Evolutionary conservation across 2,329 filamentous ascomycete genomes (phyloP), one percentile per base, ranked within the genome.

Genomic region (Aureobasidium sp.): DNA sequence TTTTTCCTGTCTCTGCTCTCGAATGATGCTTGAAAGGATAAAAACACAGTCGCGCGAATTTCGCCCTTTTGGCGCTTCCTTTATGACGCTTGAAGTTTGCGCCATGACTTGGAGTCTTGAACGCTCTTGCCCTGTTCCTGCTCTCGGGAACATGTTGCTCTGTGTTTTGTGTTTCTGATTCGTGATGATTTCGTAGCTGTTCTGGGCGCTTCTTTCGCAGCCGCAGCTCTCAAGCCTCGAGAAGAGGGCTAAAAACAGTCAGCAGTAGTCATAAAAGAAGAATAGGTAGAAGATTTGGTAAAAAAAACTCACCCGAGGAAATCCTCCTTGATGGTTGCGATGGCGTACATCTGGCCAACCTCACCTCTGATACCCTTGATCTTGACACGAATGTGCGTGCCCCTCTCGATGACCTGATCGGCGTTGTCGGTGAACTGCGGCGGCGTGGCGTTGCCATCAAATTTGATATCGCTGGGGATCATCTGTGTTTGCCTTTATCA

Each of bases 381-480:
- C 78, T 97, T 97, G 67, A 97, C 85, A 51, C 94, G 89, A 66
- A 99, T 86, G 69, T 96, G 93, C 17, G 92, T 95, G 52, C 91
- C 91, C 64, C 91, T 91, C 77, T 97, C 92, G 70, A 99, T 96
- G 39, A 91, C 87, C 67, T 92, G 90, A 67, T 96, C 94, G 65
- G 90, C 91, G 70, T 96, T 93, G 75, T 99, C 93, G 42, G 92
- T 96, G 76, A 91, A 99, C 71, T 96, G 91, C 2, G 93, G 91
- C n/a, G 94, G 94, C 41, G 93, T 96, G 57, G 93, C 92, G 70
- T 96, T 96, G 51, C 91, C 89, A 72, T 97, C 93, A 81, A 90
- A 97, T 76, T 91, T 94, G 76, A 97, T 91, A 66, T 95, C 90
- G 67, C 84, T 84, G 0, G 94, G 92, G 69, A 99, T 97, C 78